Evolutionary conservation across 768 basidiomycete genomes (phyloP), one percentile per base, ranked within the genome.

Genomic region (Mycena capillaripes): DNA sequence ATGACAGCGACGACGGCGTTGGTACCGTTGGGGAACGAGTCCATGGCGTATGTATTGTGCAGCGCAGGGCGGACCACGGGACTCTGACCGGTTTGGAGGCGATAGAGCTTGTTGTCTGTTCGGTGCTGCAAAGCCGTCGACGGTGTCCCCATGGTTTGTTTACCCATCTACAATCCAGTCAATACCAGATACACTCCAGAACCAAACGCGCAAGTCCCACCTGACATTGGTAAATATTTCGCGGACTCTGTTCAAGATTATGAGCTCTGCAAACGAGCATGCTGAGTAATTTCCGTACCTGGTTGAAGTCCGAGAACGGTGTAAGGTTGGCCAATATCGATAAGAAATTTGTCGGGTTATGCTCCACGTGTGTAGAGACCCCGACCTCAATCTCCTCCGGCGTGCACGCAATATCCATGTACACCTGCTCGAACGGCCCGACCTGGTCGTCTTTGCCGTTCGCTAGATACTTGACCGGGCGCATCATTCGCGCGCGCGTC

Each of bases 1-100:
- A 99, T 99, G 79, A 99, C 98, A n/a, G 98, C 98, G 58, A 99
- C 98, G 70, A 99, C 87, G 23, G 98, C 98, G 81, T 99, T 99
- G 53, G 94, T 98, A 19, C 98, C 98, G 77, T 97, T 99, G 2
- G 98, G 98, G 89, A 97, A 99, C 36, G 95, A 91, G 82, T 99
- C 98, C 94, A 99, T 98, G 53, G 95, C 97, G 83, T 99, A 99
- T 4, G 92, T 91, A 78, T 97, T 94, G 84, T 99, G 96, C 48
- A 99, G 83, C 29, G 86, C 89, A 16, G 98, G 98, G 36, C 98
- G 94, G 38, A 98, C 98, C 73, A 99, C 87, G 2, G 98, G 98
- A 32, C 91, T 96, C 81, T 99, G 98, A 4, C 97, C 97, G 6
- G 93, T 93, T 84, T 99, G 97, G 4, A 99, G 88, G 25, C 96